Evolutionary conservation across 179 eudicot species (phyloP).

Genomic region (Spinacia oleracea): DNA sequence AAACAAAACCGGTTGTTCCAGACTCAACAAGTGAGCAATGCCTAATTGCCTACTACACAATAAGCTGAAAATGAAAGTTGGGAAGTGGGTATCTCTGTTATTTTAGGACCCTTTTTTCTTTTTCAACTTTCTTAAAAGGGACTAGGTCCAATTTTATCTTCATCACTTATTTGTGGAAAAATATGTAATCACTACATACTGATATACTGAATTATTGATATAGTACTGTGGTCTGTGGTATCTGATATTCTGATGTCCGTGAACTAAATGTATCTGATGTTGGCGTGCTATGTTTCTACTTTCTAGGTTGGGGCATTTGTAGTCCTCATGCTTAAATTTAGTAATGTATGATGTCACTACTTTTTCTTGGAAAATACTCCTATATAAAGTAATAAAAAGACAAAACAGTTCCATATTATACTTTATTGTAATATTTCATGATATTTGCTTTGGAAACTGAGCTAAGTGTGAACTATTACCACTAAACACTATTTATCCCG

Average conservation of each 20-base stretch:
- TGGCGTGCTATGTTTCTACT: not conserved
- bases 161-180: not conserved
- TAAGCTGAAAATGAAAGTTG: too few relatives aligned
- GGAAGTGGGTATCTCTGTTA: not conserved
- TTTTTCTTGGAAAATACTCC: too few relatives aligned
- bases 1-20: too few relatives aligned
- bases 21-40: too few relatives aligned
- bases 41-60: too few relatives aligned
- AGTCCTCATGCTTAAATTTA: not conserved
- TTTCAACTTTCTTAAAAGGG: not conserved
- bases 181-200: not conserved
- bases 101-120: not conserved
- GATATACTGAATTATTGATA: not conserved
- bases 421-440: not conserved
- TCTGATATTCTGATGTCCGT: too few relatives aligned
- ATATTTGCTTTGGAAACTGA: not conserved
- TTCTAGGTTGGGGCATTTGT: not conserved
- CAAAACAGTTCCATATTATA: not conserved
- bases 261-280: not conserved
- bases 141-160: not conserved
- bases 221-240: too few relatives aligned
- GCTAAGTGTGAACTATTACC: not conserved
- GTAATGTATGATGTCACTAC: not conserved
- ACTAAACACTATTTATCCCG: not conserved
- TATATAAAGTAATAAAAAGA: too few relatives aligned